Evolutionary conservation across 2,329 filamentous ascomycete species (phyloP).

Genomic region (Colletotrichum falcatum): DNA sequence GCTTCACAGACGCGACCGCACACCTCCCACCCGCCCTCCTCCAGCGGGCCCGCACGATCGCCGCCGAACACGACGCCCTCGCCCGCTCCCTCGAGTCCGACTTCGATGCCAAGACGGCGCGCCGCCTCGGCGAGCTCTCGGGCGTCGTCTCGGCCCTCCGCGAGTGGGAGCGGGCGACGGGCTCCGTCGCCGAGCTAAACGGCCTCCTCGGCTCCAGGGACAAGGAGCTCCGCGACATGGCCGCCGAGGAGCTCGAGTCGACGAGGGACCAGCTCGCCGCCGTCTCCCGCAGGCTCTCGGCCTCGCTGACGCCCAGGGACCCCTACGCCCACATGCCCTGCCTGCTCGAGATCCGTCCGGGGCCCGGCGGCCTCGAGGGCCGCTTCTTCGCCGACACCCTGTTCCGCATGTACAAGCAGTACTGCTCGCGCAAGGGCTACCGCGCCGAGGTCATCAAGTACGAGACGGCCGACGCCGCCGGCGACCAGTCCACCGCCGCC

Average conservation of each 20-base stretch:
- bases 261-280: slow-evolving; percentile 71
- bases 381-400: slow-evolving; percentile 90
- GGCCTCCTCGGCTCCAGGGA: slow-evolving; percentile 65
- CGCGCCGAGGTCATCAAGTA: slow-evolving; percentile 80
- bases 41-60: slow-evolving; percentile 68
- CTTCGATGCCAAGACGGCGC: slow-evolving; percentile 69
- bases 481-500: slow-evolving; percentile 62
- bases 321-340: slow-evolving; percentile 92
- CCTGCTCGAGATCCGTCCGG: slow-evolving; percentile 90
- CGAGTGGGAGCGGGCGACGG: slow-evolving; percentile 67
- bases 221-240: slow-evolving; percentile 79
- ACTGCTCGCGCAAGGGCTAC: slow-evolving; percentile 78
- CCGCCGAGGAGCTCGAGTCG: slow-evolving; percentile 82
- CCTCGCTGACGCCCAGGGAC: slow-evolving; percentile 85
- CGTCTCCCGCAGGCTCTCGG: slow-evolving; percentile 77
- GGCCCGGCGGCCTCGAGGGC: slow-evolving; percentile 91
- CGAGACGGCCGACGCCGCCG: slow-evolving; percentile 77
- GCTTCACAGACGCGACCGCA: slow-evolving; percentile 45
- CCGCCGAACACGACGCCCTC: slow-evolving; percentile 69
- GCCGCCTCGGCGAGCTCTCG: slow-evolving; percentile 71
- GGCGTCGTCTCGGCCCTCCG: slow-evolving; percentile 67
- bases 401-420: slow-evolving; percentile 88
- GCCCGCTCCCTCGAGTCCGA: slow-evolving; percentile 60
- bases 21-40: slow-evolving; percentile 67
- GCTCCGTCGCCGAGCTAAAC: slow-evolving; percentile 66